A percentile compares a stretch with the other conserved stretches of the same genome.
Conservation (phyloP, 139 green algal species). For the Limnomonas spitsbergensis region DNA sequence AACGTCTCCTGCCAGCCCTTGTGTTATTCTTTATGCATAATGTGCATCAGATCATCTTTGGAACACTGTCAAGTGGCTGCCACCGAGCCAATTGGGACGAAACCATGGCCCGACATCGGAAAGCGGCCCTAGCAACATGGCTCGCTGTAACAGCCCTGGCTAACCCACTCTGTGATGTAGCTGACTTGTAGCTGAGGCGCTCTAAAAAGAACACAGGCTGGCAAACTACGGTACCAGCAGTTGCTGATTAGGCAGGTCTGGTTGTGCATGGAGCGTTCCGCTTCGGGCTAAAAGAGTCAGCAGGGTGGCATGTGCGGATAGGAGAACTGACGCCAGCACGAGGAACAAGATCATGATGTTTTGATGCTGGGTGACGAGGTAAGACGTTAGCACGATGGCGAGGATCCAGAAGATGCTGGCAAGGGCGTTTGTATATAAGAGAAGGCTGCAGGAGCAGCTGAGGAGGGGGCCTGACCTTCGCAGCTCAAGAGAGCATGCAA, state of each 20-base stretch:
- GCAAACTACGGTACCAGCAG: too few species aligned
- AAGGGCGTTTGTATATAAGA: background rate
- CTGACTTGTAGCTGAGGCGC: too few species aligned
- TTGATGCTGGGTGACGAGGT: background rate
- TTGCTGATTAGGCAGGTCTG: background rate
- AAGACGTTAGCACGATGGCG: background rate
- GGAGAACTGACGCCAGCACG: background rate
- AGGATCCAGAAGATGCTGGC: background rate
- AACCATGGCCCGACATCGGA: too few species aligned
- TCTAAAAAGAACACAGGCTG: too few species aligned
- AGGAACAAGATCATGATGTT: background rate
- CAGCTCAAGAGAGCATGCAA: too few species aligned
- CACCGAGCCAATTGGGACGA: background rate
- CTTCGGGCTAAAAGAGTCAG: background rate
- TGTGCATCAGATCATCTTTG: background rate
- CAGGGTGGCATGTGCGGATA: background rate
- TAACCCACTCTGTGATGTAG: background rate
- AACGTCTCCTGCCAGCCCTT: too few species aligned
- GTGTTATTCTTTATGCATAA: too few species aligned
- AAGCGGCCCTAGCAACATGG: too few species aligned
- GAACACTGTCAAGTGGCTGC: background rate
- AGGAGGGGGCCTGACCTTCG: too few species aligned
- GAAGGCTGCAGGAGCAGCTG: background rate
- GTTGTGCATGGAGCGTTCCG: background rate
- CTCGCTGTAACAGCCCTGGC: background rate